Percentiles rank a stretch among this genome's conserved stretches.
phyloP scores from a whole-genome alignment of 106 monocot species.

The Dioscorea alata region DNA sequence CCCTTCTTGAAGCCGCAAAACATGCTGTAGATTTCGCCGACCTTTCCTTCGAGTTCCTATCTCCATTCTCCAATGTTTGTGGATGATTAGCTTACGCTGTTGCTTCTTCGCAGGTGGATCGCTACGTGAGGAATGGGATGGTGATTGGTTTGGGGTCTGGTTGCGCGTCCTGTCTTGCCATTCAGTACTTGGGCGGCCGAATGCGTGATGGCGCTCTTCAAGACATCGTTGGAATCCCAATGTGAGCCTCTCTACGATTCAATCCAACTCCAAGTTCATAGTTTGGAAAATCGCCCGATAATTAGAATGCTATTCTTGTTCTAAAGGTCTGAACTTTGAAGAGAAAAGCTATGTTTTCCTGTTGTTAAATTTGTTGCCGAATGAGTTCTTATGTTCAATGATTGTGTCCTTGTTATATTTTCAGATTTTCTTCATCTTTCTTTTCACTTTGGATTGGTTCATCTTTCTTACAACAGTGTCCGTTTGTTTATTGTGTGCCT shows the following conservation, averaged over 20 bases:
- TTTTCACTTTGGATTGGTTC: too few relatives aligned
- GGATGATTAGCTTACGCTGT: background rate
- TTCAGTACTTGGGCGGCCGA: slow-evolving; percentile 44
- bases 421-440: too few relatives aligned
- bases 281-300: too few relatives aligned
- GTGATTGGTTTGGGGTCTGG: slow-evolving; percentile 72
- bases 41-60: background rate
- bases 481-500: too few relatives aligned
- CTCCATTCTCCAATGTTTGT: background rate
- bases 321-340: too few relatives aligned
- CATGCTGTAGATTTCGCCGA: slow-evolving; percentile 12
- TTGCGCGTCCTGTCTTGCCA: slow-evolving; percentile 44
- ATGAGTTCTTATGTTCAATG: too few relatives aligned
- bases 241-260: slow-evolving; percentile 19
- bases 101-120: slow-evolving; percentile 40
- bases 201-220: slow-evolving; percentile 41
- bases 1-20: slow-evolving; percentile 48
- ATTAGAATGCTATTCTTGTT: too few relatives aligned
- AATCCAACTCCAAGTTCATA: too few relatives aligned
- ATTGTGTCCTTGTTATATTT: too few relatives aligned
- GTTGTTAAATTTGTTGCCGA: too few relatives aligned
- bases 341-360: too few relatives aligned
- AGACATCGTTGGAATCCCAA: slow-evolving; percentile 51
- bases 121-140: slow-evolving; percentile 57
- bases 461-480: too few relatives aligned